Percentiles rank a stretch among this genome's conserved stretches.
Conservation (phyloP, 331 rosid species). For the Malus hybrid region DNA sequence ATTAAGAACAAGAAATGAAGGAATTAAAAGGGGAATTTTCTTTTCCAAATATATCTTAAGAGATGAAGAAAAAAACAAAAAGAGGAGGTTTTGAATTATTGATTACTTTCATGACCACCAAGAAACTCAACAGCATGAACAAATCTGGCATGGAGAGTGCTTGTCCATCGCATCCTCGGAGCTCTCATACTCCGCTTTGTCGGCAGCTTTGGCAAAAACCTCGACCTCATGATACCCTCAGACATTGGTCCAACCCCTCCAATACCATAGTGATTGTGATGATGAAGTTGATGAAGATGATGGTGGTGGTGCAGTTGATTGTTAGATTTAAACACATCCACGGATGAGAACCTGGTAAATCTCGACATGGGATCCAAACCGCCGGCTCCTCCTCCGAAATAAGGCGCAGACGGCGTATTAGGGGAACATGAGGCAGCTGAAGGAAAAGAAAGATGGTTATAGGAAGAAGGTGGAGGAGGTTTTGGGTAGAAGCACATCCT, state of each 20-base stretch:
- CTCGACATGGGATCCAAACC: constrained; percentile 49
- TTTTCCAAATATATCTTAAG: background rate
- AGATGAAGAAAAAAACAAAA: background rate
- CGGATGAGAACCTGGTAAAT: constrained; percentile 33
- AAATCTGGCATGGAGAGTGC: constrained; percentile 78
- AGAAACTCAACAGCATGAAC: constrained; percentile 94
- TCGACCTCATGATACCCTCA: constrained; percentile 56
- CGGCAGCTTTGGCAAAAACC: constrained; percentile 69
- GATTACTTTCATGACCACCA: constrained; percentile 87
- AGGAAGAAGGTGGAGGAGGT: constrained; percentile 25
- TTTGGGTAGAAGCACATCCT: constrained; percentile 36
- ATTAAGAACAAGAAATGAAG: background rate
- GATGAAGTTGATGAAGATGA: constrained; percentile 29
- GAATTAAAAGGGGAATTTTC: background rate
- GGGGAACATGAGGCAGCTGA: background rate
- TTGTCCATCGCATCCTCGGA: constrained; percentile 94
- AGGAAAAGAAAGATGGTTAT: constrained; percentile 18
- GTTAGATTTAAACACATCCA: constrained; percentile 39
- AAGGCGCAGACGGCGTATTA: constrained; percentile 17
- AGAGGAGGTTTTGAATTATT: background rate
- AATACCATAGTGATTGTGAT: constrained; percentile 31
- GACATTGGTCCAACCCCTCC: constrained; percentile 29
- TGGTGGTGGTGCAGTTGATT: constrained; percentile 40
- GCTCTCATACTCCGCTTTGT: constrained; percentile 87
- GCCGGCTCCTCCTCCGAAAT: constrained; percentile 19